Conservation (phyloP, 768 basidiomycete genomes). For the Inosperma sp. region DNA sequence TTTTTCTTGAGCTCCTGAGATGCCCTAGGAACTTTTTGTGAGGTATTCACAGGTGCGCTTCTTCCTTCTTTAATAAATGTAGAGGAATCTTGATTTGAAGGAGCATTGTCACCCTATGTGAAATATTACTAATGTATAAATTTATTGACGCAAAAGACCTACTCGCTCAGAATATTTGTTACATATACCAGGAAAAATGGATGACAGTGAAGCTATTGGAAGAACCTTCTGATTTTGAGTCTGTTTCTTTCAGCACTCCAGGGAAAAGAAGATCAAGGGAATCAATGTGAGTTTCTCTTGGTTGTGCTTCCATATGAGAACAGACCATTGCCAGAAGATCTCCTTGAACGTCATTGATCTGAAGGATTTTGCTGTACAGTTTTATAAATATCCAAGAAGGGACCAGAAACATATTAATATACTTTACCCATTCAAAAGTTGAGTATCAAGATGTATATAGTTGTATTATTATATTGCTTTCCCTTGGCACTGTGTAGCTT, state of each 20-base stretch:
- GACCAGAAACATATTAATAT: neutral
- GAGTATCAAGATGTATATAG: neutral
- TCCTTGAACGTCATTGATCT: neutral
- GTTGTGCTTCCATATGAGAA: neutral
- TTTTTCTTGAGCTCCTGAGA: neutral
- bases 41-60: neutral
- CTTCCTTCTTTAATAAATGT: neutral
- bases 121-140: neutral
- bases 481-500: neutral
- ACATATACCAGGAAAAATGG: conserved; percentile 13
- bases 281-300: neutral
- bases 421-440: neutral
- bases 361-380: neutral
- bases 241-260: neutral
- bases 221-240: neutral
- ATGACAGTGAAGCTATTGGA: neutral
- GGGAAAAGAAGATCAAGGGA: neutral
- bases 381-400: neutral
- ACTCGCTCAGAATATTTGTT: conserved; percentile 4
- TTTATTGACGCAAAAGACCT: neutral
- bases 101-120: neutral
- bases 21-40: neutral
- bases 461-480: neutral
- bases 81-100: neutral
- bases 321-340: neutral